Base-by-base conservation (phyloP, 2,329 filamentous ascomycete genomes). In the Penicillium sp. region DNA sequence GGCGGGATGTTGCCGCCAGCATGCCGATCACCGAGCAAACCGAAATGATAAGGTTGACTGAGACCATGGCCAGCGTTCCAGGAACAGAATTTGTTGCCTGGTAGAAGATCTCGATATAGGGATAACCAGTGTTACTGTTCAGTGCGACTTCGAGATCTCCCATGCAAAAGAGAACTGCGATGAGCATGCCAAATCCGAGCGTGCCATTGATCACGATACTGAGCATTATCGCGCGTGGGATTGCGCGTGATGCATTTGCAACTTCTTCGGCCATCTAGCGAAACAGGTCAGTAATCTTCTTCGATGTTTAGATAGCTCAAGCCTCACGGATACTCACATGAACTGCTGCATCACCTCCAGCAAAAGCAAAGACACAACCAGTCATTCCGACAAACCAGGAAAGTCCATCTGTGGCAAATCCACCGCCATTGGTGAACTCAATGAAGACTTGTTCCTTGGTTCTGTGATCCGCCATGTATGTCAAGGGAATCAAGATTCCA, bases 401-500 rank as follows among this genome's bases (percentile, higher is more conserved):
- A 21, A 82, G 61, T 2, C 57, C 65, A 29, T 73, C 67, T 2
- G 66, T 77, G 3, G 67, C 66, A 75, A 78, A 82, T 1, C 66
- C 67, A 1, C 78, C 79, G 11, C 62, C 55, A 54, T 82, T 81
- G 24, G 71, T 67, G 55, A 82, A 82, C 1, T 70, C 65, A 3
- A 75, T 73, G 53, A 82, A 80, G 1, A 81, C 76, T 7, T 73
- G 69, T 9, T 72, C 64, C 0, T 75, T 69, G n/a, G 74, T 70
- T 36, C 74, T 72, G 6, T 70, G 69, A 2, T 76, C 73, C 0
- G 75, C 72, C 51, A 79, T 67, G 1, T 75, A 70, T 55, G 73
- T 68, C 4, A 82, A 62, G 0, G 77, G 72, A 31, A 81, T 77
- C 11, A 83, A 62, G 47, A 82, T 78, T 0, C 75, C 79, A 55